These are phyloP conservation scores for Vigna reflexopilosa DNA, from an alignment of 306 rosid species.

Conservation along the genomic window DNA sequence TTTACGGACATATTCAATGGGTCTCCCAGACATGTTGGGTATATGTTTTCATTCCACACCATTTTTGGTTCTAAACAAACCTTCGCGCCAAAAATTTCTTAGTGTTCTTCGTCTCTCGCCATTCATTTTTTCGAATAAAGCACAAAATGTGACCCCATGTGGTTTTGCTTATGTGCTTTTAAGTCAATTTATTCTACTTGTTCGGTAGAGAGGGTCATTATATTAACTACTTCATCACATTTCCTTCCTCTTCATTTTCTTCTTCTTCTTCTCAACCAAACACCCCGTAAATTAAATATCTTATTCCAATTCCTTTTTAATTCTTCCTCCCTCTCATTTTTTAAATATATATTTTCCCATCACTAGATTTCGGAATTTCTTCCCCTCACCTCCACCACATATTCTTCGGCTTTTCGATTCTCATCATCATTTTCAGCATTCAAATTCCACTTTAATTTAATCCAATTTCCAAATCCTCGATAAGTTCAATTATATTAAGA, in stretches of 20 bases:
- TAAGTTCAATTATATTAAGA: neutral
- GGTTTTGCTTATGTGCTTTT: constrained; percentile 38
- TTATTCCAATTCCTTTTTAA: constrained; percentile 13
- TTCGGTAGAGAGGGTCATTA: constrained; percentile 35
- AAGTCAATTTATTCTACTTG: constrained; percentile 46
- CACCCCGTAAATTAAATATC: neutral
- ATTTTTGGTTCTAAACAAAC: constrained; percentile 33
- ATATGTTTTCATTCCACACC: constrained; percentile 45
- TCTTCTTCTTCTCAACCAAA: neutral
- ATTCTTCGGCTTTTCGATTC: neutral
- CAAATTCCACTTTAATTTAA: neutral
- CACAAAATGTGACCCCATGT: constrained; percentile 44
- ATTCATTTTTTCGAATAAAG: constrained; percentile 55
- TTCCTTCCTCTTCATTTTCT: constrained; percentile 16
- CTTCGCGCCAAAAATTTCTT: constrained; percentile 3
- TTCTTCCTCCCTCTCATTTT: neutral
- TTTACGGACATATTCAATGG: constrained; percentile 49
- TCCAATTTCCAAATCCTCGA: neutral
- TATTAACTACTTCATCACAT: constrained; percentile 13
- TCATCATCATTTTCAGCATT: neutral
- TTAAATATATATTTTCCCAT: neutral
- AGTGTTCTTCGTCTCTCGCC: constrained; percentile 21
- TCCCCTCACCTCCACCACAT: neutral
- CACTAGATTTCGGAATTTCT: constrained; percentile 11
- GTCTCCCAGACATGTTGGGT: constrained; percentile 45